A percentile compares a stretch with the other conserved stretches of the same genome.
phyloP scores from a whole-genome alignment of 2,329 filamentous ascomycete genomes.

The Cladosporium oxysporum region DNA sequence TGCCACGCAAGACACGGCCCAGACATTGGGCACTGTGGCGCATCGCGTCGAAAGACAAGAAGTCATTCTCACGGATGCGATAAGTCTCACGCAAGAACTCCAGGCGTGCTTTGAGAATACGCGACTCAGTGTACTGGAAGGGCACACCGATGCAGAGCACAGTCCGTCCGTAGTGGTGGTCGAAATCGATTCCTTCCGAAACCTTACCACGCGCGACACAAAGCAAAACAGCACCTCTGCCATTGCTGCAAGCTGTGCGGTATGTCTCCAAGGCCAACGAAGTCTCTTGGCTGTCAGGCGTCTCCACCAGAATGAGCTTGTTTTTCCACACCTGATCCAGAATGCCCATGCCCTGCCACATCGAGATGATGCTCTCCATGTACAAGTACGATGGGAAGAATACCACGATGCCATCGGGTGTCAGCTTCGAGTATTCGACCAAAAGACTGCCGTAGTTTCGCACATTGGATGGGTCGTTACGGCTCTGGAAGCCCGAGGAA shows the following conservation, averaged over 20 bases:
- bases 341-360: slow-evolving; percentile 99
- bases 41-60: slow-evolving; percentile 98
- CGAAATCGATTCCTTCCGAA: slow-evolving; percentile 97
- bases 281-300: slow-evolving; percentile 94
- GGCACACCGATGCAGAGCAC: slow-evolving; percentile 96
- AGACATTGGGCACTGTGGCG: slow-evolving; percentile 96
- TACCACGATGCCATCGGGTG: slow-evolving; percentile 96
- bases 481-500: slow-evolving; percentile 90
- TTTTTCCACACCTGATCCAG: slow-evolving; percentile 98
- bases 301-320: slow-evolving; percentile 97
- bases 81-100: slow-evolving; percentile 98
- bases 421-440: slow-evolving; percentile 93
- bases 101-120: slow-evolving; percentile 91
- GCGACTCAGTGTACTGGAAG: slow-evolving; percentile 97
- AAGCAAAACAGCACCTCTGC: slow-evolving; percentile 85
- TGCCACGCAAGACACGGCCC: slow-evolving; percentile 89
- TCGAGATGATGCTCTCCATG: slow-evolving; percentile 98
- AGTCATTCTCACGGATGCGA: slow-evolving; percentile 94
- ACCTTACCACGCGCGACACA: slow-evolving; percentile 98
- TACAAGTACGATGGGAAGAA: slow-evolving; percentile 99
- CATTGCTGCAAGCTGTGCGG: slow-evolving; percentile 95
- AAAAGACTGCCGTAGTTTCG: slow-evolving; percentile 93
- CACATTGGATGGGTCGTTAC: slow-evolving; percentile 95
- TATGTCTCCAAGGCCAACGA: slow-evolving; percentile 95
- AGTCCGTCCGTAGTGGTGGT: slow-evolving; percentile 95